Conservation (phyloP, 2,329 filamentous ascomycete species). For the Colletotrichum camelliae region DNA sequence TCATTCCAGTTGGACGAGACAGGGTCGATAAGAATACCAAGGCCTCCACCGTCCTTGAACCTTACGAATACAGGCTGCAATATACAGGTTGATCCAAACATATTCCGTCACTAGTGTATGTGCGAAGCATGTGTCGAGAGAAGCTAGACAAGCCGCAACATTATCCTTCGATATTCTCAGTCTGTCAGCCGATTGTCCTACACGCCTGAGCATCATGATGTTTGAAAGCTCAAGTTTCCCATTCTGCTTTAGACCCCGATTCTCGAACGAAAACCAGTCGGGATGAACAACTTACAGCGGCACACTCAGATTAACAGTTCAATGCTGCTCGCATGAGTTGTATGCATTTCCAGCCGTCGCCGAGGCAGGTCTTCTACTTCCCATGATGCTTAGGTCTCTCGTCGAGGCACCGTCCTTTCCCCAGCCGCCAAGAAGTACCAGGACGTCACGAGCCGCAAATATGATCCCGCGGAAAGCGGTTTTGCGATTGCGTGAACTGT, state of each 20-base stretch:
- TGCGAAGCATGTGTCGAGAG: background rate
- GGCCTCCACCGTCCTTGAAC: background rate
- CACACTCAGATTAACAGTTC: background rate
- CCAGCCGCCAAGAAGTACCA: background rate
- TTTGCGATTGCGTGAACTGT: background rate
- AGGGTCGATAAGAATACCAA: background rate
- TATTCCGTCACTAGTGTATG: background rate
- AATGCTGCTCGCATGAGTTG: background rate
- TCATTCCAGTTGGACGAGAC: background rate
- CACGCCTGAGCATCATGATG: background rate
- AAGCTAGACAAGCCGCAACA: background rate
- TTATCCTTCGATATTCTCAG: background rate
- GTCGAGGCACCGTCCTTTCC: background rate
- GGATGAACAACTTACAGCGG: background rate
- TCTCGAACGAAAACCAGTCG: background rate
- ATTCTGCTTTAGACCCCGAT: background rate
- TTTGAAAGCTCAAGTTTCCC: background rate
- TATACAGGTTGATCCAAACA: background rate
- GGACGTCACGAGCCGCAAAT: background rate
- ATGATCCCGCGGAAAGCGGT: background rate
- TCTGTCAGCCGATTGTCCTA: no score
- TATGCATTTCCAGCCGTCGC: background rate
- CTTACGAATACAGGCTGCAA: background rate
- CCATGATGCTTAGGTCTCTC: background rate
- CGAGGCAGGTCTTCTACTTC: background rate